Base-by-base conservation (phyloP, 2,329 filamentous ascomycete species). In the Cordyceps cateniannulata region DNA sequence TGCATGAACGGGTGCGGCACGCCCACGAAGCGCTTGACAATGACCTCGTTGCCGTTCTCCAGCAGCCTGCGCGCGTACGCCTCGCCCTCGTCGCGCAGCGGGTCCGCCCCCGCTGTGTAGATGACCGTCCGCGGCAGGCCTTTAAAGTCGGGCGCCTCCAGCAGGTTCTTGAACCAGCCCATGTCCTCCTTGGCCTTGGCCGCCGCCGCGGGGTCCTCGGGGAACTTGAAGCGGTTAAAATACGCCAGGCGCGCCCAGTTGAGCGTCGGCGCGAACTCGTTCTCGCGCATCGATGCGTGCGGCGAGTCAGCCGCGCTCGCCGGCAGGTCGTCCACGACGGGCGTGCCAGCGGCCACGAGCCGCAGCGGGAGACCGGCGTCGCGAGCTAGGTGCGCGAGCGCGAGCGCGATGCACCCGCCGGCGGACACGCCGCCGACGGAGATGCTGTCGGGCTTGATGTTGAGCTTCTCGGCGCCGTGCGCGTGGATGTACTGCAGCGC, bases 1-100 rank as follows among this genome's bases (percentile, higher is more conserved):
- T 79, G 77, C 76, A 78, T 77, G 64, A 81, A 81, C 0, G 76
- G 76, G 63, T 81, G 79, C 10, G 79, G 79, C 35, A 79, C 75
- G 0, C 78, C 78, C 1, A 69, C 64, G 63, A 79, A 81, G n/a
- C 78, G 68, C 66, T 75, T 76, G 62, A 77, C 63, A 1, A 74
- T 75, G 25, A 81, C 78, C 64, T 78, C 73, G 62, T 75, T 76
- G 2, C 79, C 79, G n/a, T 70, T 68, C 62, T 76, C 72, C 10
- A 77, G 67, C 60, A 81, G 64, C 64, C 73, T 71, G 63, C 67
- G 66, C 0, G 70, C 79, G 62, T 81, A 81, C 0, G 73, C 74
- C 67, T 81, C 78, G 2, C 77, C 79, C 64, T 81, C 79, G 64
- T 81, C 79, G 2, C 79, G 70, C 58, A 81, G 64, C 2, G 77